Evolutionary conservation across 805 yeast species (phyloP), one percentile per base, ranked within the genome.

Genomic region (Teunomyces cretensis): DNA sequence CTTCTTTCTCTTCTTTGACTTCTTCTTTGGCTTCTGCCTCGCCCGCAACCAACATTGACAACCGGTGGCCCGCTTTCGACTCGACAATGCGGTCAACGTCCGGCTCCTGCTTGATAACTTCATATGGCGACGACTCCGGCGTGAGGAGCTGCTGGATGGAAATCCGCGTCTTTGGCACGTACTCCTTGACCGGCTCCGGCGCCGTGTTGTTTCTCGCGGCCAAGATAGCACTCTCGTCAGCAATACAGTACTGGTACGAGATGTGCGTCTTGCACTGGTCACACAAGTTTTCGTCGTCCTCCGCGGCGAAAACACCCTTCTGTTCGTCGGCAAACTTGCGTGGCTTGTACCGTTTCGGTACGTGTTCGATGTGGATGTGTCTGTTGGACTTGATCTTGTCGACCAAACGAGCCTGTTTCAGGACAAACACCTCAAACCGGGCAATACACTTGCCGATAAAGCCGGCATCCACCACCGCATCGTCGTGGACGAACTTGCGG

Each of bases 181-280:
- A 8, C 9, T 15, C 19, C 22, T 24, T 32, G 31, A n/a, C n/a
- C n/a, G n/a, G n/a, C n/a, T n/a, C n/a, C n/a, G n/a, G n/a, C n/a
- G n/a, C n/a, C n/a, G n/a, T n/a, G n/a, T n/a, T n/a, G n/a, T n/a
- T n/a, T n/a, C n/a, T n/a, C n/a, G n/a, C n/a, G n/a, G 33, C 33
- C 15, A 12, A 6, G n/a, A 26, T 22, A 9, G 17, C 41, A 14
- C 41, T 15, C 9, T 38, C 27, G 9, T 27, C 33, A 12, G 75
- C 57, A 32, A 70, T 67, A 47, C 77, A 61, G 68, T 79, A 79
- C 45, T 72, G 72, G 54, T 74, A 75, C 14, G 75, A 70, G 14
- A 78, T 67, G 44, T 68, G 66, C 3, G 83, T 71, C 44, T 75
- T 71, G 53, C 84, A 80, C 19, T 66, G 61, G 33, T 63, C 71